These are phyloP conservation scores for Chloranthus sessilifolius DNA, from an alignment of 164 flowering plant species.

Conservation along the genomic window DNA sequence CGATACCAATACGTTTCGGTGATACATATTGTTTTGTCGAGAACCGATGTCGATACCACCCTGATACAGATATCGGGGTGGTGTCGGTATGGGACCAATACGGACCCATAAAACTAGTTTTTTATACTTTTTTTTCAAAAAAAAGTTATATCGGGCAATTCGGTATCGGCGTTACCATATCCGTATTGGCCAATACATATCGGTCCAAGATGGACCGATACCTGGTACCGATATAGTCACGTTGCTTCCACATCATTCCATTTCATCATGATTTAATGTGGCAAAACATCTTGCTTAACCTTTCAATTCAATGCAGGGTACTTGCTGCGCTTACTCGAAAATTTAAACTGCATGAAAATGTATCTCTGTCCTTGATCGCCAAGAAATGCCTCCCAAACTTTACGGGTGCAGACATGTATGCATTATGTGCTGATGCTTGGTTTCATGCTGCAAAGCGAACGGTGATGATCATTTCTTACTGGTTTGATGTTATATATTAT, in stretches of 20 bases:
- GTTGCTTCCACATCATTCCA: not conserved
- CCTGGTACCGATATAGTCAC: too few species aligned
- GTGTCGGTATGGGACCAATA: too few species aligned
- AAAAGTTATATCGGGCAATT: too few species aligned
- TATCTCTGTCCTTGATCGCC: conserved; percentile 65
- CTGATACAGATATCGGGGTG: too few species aligned
- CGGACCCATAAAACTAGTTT: too few species aligned
- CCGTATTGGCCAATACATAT: too few species aligned
- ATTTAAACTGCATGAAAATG: conserved; percentile 72
- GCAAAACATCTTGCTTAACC: not conserved
- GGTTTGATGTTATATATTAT: not conserved
- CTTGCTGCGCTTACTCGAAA: conserved; percentile 89
- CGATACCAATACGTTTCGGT: too few species aligned
- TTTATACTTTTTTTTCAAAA: too few species aligned
- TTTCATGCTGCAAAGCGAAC: conserved; percentile 89
- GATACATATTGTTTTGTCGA: too few species aligned
- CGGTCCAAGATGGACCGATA: too few species aligned
- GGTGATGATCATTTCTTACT: conserved; percentile 26
- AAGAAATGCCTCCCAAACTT: conserved; percentile 77
- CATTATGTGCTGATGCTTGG: conserved; percentile 81
- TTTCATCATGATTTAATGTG: conserved; percentile 1
- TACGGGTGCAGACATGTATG: conserved; percentile 91
- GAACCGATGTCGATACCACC: too few species aligned
- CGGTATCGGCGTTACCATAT: too few species aligned
- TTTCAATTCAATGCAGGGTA: conserved; percentile 40